Conservation (phyloP, 179 eudicot species). For the Beta macrorhiza region DNA sequence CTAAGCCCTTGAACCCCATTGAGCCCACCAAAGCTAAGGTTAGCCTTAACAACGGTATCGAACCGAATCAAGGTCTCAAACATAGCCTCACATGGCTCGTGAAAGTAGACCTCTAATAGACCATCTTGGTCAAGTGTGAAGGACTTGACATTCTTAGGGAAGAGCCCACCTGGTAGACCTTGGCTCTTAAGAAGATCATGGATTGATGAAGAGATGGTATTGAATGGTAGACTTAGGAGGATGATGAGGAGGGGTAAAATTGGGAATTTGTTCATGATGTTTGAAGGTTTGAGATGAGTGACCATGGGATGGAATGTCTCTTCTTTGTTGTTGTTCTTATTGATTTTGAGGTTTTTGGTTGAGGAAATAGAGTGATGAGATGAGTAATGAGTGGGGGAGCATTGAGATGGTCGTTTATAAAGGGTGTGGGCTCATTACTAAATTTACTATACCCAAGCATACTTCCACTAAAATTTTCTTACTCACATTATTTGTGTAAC, state of each 20-base stretch:
- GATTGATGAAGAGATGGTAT: constrained; percentile 28
- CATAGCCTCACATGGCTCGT: constrained; percentile 48
- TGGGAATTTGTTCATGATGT: background rate
- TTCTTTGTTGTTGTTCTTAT: background rate
- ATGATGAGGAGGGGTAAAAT: constrained; percentile 13
- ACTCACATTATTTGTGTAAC: background rate
- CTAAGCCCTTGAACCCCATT: constrained; percentile 55
- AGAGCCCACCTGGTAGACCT: constrained; percentile 59
- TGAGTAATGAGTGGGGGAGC: constrained; percentile 11
- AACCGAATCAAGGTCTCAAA: constrained; percentile 52
- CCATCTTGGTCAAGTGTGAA: constrained; percentile 39
- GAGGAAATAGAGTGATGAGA: constrained; percentile 16
- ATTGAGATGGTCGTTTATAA: constrained; percentile 22
- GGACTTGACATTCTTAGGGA: constrained; percentile 47
- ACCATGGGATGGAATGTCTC: too few relatives aligned
- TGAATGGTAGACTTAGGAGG: background rate
- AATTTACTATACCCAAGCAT: background rate
- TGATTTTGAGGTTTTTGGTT: constrained; percentile 21
- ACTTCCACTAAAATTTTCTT: background rate
- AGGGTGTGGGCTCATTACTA: background rate
- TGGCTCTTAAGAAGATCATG: constrained; percentile 52
- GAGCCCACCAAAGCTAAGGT: constrained; percentile 57
- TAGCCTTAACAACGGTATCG: constrained; percentile 54
- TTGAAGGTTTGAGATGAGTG: background rate
- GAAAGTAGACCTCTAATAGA: constrained; percentile 42